Conservation (phyloP, 2,329 filamentous ascomycete species). For the Trichoderma hamatum region DNA sequence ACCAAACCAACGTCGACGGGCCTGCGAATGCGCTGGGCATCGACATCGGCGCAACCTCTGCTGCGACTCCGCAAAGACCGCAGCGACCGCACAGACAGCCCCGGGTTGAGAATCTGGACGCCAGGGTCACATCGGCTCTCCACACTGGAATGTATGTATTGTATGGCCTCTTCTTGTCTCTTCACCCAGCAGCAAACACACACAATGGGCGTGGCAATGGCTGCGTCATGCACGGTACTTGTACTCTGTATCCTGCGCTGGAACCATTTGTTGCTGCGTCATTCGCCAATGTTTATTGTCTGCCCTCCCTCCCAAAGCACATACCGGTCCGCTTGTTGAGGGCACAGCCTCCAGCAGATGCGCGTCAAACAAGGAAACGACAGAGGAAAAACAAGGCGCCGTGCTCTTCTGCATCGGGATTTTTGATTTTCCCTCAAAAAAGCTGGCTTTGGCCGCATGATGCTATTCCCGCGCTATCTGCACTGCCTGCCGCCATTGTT, state of each 20-base stretch:
- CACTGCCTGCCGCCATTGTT: constrained; percentile 22
- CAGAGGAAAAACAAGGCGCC: background rate
- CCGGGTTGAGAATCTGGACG: constrained; percentile 34
- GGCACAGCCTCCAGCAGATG: constrained; percentile 25
- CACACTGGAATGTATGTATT: constrained; percentile 21
- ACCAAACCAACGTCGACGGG: constrained; percentile 32
- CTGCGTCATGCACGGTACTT: background rate
- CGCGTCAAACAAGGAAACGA: constrained; percentile 14
- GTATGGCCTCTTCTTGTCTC: background rate
- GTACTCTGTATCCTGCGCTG: background rate
- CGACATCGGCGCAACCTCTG: background rate
- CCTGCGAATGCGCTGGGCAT: constrained; percentile 37
- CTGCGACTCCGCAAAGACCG: constrained; percentile 22
- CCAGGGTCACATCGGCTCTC: background rate
- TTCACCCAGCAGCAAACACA: background rate
- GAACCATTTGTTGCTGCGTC: background rate
- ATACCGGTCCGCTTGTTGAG: constrained; percentile 16
- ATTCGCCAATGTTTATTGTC: background rate
- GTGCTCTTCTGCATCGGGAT: constrained; percentile 6
- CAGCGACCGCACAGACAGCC: constrained; percentile 35
- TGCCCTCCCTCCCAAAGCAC: background rate
- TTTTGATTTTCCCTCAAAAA: background rate
- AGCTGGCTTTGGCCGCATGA: constrained; percentile 12
- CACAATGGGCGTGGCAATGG: background rate
- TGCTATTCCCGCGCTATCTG: constrained; percentile 14